Evolutionary conservation across 2,329 filamentous ascomycete species (phyloP), one percentile per base, ranked within the genome.

Genomic region (Colletotrichum sp.): DNA sequence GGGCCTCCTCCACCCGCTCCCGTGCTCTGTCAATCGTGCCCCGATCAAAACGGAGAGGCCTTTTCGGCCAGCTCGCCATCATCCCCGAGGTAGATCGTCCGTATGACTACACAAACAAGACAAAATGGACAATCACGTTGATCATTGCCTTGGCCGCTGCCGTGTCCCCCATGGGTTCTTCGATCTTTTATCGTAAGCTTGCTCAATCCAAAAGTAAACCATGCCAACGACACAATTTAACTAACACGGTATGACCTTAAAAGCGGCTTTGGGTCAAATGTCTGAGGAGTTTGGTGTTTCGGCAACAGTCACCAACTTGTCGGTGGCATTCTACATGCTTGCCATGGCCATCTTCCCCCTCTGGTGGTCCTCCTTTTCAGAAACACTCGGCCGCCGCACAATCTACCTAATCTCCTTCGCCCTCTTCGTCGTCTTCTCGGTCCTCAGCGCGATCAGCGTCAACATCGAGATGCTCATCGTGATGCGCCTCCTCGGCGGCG

Each of bases 361-460:
- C 1, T 97, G 95, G 95, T 97, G 94, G 94, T 95, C 93, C 1
- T 93, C 93, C 2, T 96, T 97, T 81, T 95, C 93, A 10, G 95
- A 97, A 80, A 88, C 88, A 2, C 84, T 92, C 1, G 95, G 95
- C 15, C 91, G 95, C 55, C 91, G 95, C 26, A 93, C 92, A n/a
- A 94, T 98, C 79, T 97, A 96, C 82, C 85, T 98, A 36, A 85
- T 90, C 39, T 96, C 94, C 1, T 97, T 97, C 82, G 82, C 88
- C 26, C 86, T 96, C 16, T 96, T 95, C 81, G 86, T 93, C 70
- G 77, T 96, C 52, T 96, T 94, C 85, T 93, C 92, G 68, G 85
- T 94, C 18, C 86, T 95, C 55, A 92, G 91, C 68, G 95, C 94
- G 18, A 84, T 95, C 32, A 93, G 92, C 78, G 89, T 87, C 70